These are phyloP conservation scores for Anastatica hierochuntica DNA, from an alignment of 345 rosid genomes.

Conservation along the genomic window DNA sequence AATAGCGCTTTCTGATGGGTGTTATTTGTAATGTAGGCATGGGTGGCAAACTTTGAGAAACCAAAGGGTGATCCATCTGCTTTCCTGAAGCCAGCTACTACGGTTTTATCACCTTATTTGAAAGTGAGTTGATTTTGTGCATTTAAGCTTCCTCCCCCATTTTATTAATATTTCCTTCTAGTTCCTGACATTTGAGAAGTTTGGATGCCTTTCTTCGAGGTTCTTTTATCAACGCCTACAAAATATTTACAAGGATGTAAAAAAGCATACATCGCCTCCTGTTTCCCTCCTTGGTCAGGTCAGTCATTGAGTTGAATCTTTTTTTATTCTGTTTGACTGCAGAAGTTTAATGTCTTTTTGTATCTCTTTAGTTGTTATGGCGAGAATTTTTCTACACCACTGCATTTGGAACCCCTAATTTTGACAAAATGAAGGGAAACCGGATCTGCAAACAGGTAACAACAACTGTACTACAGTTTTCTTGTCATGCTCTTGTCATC, in stretches of 20 bases:
- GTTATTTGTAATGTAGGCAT: slow-evolving; percentile 37
- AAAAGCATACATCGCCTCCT: slow-evolving; percentile 75
- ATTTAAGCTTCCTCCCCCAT: not conserved
- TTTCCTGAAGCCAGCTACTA: slow-evolving; percentile 73
- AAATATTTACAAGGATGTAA: slow-evolving; percentile 47
- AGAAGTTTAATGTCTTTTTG: slow-evolving; percentile 9
- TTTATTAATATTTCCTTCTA: not conserved
- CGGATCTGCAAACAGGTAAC: slow-evolving; percentile 82
- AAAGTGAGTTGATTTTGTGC: slow-evolving; percentile 47
- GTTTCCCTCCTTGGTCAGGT: slow-evolving; percentile 97
- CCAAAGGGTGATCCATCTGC: slow-evolving; percentile 96
- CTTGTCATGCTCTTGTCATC: not conserved
- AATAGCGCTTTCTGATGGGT: not conserved
- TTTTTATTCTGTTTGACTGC: not conserved
- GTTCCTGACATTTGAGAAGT: slow-evolving; percentile 43
- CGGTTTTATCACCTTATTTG: slow-evolving; percentile 81
- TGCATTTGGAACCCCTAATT: slow-evolving; percentile 79
- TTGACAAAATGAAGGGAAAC: slow-evolving; percentile 79
- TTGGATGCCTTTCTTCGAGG: slow-evolving; percentile 96
- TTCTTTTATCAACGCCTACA: slow-evolving; percentile 78
- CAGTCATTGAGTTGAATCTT: slow-evolving; percentile 10
- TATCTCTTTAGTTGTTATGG: slow-evolving; percentile 59
- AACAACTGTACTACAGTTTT: not conserved
- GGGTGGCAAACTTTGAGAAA: slow-evolving; percentile 96
- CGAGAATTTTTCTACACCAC: slow-evolving; percentile 86